Base-by-base conservation (phyloP, 495 filamentous ascomycete genomes). In the Sordaria brevicollis region DNA sequence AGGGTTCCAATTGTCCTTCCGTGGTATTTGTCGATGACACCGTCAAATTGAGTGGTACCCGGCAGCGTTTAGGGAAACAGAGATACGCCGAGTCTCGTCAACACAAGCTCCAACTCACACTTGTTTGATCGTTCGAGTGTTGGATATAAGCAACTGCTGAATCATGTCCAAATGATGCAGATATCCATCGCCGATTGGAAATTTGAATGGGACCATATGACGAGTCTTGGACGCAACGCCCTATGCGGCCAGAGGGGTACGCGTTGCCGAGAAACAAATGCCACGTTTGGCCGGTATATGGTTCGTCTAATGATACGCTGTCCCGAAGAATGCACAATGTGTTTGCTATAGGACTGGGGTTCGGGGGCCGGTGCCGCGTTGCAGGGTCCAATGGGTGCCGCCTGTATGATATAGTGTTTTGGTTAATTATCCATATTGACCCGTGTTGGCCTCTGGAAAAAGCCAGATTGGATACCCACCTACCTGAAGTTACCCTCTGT, bases 381-480 rank as follows among this genome's bases (percentile, higher is more conserved):
- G 25, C n/a, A 31, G 5, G 49, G 49, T 62, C 25, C 49, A 62
- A 62, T 17, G 25, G 49, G 33, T 31, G 49, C 49, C 25, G 5
- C 49, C 49, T 17, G 25, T 62, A 31, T 21, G 33, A 17, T 66
- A 72, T 4, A 68, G 65, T 72, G 71, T 25, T 71, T 35, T 35
- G 65, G 69, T 71, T 68, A 66, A 67, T 72, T 72, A 72, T 41
- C 71, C 69, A 65, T 66, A 72, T 72, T 71, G 65, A 72, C 36
- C 71, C 69, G 71, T 19, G 41, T 65, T 70, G 31, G 57, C 70
- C 37, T 41, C 36, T 35, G 15, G 35, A 41, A 36, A 25, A 33
- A 35, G 36, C 25, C 34, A 70, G 49, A 70, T 72, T 72, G 66
- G 39, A 65, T 71, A 62, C 29, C 65, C 71, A 66, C 68, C 68